Conservation (phyloP, 345 rosid species). For the Dovyalis caffra region DNA sequence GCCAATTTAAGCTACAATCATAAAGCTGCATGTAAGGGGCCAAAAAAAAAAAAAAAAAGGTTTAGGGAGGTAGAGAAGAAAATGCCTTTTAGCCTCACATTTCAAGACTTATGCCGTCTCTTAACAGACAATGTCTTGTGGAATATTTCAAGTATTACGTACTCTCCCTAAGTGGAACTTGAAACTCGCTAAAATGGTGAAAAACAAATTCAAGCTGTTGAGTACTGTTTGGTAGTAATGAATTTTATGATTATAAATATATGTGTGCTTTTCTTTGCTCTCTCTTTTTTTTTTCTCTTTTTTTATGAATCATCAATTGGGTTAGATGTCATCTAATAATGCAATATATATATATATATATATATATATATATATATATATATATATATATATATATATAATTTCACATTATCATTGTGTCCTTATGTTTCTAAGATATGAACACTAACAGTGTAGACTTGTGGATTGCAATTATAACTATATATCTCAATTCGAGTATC, state of each 20-base stretch:
- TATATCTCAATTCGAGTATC: not conserved
- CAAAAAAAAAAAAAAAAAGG: too few species aligned
- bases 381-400: not conserved
- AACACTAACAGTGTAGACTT: not conserved
- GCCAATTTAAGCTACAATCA: slow-evolving; percentile 15
- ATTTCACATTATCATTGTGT: slow-evolving; percentile 3
- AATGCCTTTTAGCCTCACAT: slow-evolving; percentile 21
- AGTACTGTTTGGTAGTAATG: not conserved
- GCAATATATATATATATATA: not conserved
- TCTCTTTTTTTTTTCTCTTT: too few species aligned
- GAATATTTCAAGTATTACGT: not conserved
- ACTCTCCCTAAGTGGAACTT: not conserved
- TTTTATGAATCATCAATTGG: not conserved
- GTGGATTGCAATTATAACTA: not conserved
- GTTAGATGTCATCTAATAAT: not conserved
- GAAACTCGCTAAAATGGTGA: not conserved
- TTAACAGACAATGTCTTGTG: slow-evolving; percentile 1
- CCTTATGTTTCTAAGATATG: slow-evolving; percentile 12
- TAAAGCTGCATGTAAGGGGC: slow-evolving; percentile 22
- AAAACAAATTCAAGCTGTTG: not conserved
- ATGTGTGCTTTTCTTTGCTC: not conserved
- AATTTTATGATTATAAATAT: not conserved
- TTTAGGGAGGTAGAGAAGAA: slow-evolving; percentile 11
- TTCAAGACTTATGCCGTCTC: slow-evolving; percentile 17
- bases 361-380: too few species aligned